A percentile compares a stretch with the other conserved stretches of the same genome.
These are phyloP conservation scores for Boletus reticuloceps DNA, from an alignment of 768 basidiomycete species.

Conservation along the genomic window DNA sequence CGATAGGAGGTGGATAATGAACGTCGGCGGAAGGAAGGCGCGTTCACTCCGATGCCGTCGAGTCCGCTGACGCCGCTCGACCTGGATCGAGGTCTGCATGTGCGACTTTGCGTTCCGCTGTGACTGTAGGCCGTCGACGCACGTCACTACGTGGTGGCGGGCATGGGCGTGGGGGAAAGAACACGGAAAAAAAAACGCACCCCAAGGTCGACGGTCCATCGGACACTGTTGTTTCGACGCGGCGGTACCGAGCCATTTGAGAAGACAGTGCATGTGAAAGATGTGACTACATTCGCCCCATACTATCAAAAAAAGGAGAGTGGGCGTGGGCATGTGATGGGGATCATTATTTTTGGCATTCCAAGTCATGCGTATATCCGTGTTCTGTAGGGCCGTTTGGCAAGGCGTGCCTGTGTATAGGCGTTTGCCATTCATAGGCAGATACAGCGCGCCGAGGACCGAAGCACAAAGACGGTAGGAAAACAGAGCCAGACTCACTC, in stretches of 20 bases:
- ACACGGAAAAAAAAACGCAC: constrained; percentile 43
- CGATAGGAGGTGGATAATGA: no score
- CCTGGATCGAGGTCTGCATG: neutral
- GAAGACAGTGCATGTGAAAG: constrained; percentile 97
- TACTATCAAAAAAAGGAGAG: constrained; percentile 47
- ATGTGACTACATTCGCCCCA: constrained; percentile 98
- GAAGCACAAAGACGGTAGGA: neutral
- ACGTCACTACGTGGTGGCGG: no score
- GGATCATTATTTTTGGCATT: no score
- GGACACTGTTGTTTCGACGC: constrained; percentile 95
- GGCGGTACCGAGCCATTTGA: constrained; percentile 92
- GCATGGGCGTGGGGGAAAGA: no score
- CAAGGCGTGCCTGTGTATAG: no score
- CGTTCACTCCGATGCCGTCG: neutral
- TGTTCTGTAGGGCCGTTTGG: no score
- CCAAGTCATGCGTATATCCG: no score
- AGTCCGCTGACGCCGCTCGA: no score
- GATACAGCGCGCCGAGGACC: neutral
- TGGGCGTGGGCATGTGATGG: no score
- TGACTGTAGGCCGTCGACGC: constrained; percentile 29
- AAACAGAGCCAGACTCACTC: constrained; percentile 48
- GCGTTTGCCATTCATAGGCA: no score
- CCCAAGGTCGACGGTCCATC: constrained; percentile 95
- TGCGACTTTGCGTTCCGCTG: constrained; percentile 52
- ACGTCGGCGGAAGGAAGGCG: no score